Evolutionary conservation across 805 yeast genomes (phyloP), one percentile per base, ranked within the genome.

Genomic region (Candida manassasensis): DNA sequence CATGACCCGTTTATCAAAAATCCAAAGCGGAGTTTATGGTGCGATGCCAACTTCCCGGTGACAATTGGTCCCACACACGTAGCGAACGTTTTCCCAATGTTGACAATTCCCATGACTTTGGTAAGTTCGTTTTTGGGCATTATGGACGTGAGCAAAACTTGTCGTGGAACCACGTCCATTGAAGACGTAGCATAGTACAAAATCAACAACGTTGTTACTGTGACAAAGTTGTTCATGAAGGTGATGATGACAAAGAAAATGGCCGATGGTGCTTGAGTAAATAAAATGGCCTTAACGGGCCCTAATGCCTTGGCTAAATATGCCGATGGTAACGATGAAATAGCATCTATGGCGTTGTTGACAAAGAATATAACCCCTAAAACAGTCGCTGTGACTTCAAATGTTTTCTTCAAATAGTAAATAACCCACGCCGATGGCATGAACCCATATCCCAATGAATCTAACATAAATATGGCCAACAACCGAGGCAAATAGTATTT

Each of bases 141-240:
- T 14, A 86, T 63, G 2, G 84, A 70, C 0, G 94, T 79, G 33
- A 88, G 59, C 27, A 88, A 65, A 6, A 87, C 75, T 58, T 87
- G 96, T 34, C 97, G 73, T 5, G 96, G 96, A 3, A 87, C 93
- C 19, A 87, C 95, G 53, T 88, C 97, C 89, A 88, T 86, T 2
- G 89, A 77, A 2, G 80, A 68, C 0, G 86, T 75, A 2, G 80
- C 61, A 40, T 78, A 79, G 43, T 84, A 77, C 17, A 73, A 52
- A 14, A 80, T 44, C 21, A 83, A 63, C 4, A 77, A 56, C 0
- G 61, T 36, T 18, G 83, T 67, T 0, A 90, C 83, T 8, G 78
- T 64, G 1, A 44, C 14, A 24, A 51, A 54, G 4, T 52, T 46
- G 6, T 28, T 14, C 14, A 47, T 38, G n/a, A 52, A 42, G 0